Evolutionary conservation across 2,329 filamentous ascomycete genomes (phyloP).

Genomic region (Mariannaea elegans): DNA sequence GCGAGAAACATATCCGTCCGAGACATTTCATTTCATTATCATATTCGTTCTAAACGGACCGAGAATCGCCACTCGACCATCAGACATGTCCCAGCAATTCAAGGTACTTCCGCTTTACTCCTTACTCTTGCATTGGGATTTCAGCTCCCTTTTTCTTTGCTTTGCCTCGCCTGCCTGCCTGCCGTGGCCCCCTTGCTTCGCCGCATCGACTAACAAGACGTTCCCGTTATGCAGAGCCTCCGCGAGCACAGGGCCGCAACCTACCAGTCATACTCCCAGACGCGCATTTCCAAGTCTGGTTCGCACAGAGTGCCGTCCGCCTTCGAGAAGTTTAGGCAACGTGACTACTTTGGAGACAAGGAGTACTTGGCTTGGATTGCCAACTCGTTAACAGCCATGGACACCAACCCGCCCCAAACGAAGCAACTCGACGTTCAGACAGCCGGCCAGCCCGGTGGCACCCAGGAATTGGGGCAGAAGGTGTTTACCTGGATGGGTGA

Average conservation of each 20-base stretch:
- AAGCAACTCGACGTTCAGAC: background rate
- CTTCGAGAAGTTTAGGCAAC: background rate
- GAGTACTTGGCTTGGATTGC: background rate
- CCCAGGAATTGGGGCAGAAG: background rate
- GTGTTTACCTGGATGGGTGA: background rate
- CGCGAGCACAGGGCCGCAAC: too few relatives aligned
- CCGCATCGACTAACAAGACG: too few relatives aligned
- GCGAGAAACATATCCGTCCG: too few relatives aligned
- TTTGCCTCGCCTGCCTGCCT: background rate
- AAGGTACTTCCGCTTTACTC: background rate
- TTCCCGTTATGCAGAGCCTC: too few relatives aligned
- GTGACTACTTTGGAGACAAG: background rate
- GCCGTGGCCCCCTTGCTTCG: too few relatives aligned
- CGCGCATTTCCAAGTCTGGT: too few relatives aligned
- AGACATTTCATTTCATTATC: background rate
- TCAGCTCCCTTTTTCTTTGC: background rate
- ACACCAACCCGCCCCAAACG: background rate
- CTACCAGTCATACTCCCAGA: too few relatives aligned
- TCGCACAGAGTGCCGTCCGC: background rate
- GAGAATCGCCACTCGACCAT: background rate
- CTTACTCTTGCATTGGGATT: too few relatives aligned
- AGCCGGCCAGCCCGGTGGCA: background rate
- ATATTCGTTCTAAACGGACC: too few relatives aligned
- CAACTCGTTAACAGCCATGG: background rate
- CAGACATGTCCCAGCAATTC: background rate